A percentile compares a stretch with the other conserved stretches of the same genome.
Conservation (phyloP, 202 grass and related monocot species). For the Thinopyrum obtusiflorum region DNA sequence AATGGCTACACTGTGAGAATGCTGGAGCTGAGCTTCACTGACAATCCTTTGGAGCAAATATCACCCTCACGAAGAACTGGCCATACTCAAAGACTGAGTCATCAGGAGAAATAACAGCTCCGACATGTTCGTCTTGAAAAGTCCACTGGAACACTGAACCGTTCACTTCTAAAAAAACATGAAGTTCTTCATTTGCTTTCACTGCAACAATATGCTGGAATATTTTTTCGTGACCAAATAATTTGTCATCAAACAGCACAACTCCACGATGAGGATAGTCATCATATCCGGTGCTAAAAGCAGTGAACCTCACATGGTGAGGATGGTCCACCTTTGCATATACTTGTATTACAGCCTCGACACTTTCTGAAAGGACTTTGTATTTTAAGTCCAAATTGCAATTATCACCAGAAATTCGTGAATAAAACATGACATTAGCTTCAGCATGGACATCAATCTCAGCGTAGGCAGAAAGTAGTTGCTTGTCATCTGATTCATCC, state of each 20-base stretch:
- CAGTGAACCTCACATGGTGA: background rate
- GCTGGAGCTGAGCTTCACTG: too few species aligned
- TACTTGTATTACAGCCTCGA: conserved; percentile 15
- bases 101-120: background rate
- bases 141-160: background rate
- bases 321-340: background rate
- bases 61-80: background rate
- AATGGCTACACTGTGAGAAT: too few species aligned
- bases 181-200: background rate
- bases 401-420: background rate
- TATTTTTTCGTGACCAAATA: background rate
- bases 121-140: background rate
- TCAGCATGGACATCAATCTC: background rate
- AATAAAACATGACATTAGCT: background rate
- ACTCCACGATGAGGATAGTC: background rate
- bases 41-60: conserved; percentile 4
- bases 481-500: background rate
- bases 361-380: background rate
- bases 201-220: background rate
- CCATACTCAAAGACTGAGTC: background rate
- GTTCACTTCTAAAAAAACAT: background rate
- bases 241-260: background rate
- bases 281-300: background rate
- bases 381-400: conserved; percentile 11
- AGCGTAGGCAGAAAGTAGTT: background rate